Evolutionary conservation across 257 asterid genomes (phyloP), one percentile per base, ranked within the genome.

Genomic region (Striga asiatica): DNA sequence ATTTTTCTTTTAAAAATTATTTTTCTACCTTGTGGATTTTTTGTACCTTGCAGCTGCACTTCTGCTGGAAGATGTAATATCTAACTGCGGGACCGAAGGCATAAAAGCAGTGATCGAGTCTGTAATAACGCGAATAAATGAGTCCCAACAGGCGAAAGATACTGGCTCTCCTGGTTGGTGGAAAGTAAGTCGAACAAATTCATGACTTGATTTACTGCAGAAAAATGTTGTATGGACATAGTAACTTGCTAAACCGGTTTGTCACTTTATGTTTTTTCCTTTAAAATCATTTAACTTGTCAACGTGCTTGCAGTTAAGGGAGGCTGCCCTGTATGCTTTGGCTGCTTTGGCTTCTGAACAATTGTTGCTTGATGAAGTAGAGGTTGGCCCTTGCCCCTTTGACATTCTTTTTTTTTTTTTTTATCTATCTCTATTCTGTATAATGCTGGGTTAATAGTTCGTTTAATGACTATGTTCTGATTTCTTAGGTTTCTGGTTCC

Each of bases 301-400:
- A 62, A 27, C 6, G 19, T 56, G 62, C 37, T 74, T 74, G 59
- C 89, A 91, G 98, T 74, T 84, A 66, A 81, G 84, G 62, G 98
- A 91, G 79, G 98, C 98, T 51, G 73, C 88, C 66, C 77, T 87
- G 51, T 91, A n/a, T n/a, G n/a, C n/a, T n/a, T n/a, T n/a, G n/a
- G n/a, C 78, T 72, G 85, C 94, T 38, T 62, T 91, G 80, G 92
- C 93, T 76, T 76, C 95, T 12, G 97, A 91, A 23, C 93, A 79
- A 64, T 69, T 91, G 74, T 88, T 87, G n/a, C n/a, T n/a, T n/a
- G n/a, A n/a, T 72, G 79, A 91, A 74, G 76, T 67, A 29, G 93
- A 87, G 97, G 98, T 87, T 18, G 48, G 76, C 64, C 32, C 56
- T 61, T 50, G 48, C 20, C 66, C 38, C 49, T 50, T 3, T 1